Base-by-base conservation (phyloP, 345 rosid genomes). In the Chamaenerion angustifolium region DNA sequence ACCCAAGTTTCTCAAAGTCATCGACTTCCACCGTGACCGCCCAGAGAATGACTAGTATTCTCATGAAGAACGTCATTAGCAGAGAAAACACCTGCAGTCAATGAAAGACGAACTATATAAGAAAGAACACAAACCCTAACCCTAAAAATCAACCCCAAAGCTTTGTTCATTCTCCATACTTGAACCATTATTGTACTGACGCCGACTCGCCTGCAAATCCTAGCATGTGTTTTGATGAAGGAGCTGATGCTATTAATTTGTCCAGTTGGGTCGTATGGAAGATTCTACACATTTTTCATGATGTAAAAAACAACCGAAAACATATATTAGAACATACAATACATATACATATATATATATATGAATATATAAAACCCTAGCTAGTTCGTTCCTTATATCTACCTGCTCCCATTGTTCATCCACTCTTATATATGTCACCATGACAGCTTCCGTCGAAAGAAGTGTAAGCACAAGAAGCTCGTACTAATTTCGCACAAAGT, bases 181-280 rank as follows among this genome's bases (percentile, higher is more conserved):
- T 85, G 98, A 59, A 85, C 61, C 4, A 53, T 19, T 42, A 85
- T 59, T 42, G 86, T 79, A 41, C 82, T 54, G 49, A 83, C 67
- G 56, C 94, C 95, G 57, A 81, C 78, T 95, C 94, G 81, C 77
- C 86, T 76, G 61, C 94, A 85, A 41, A 86, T 68, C 59, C 73
- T 81, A 16, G 63, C 61, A 71, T 90, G 83, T 23, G 71, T 71
- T 60, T 83, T 81, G 40, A 86, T 56, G 65, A 90, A 83, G 17
- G 74, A 71, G 18, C 71, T 69, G 60, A 90, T 74, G 63, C 72
- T 79, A 49, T 71, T 65, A 64, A 90, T 79, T 62, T 83, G 94
- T 62, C 95, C 95, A 47, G 95, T 86, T 60, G 95, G 81, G 70
- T 90, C 98, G 49, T 57, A 68, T 14, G 95, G 97, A 65, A 89